These are phyloP conservation scores for Citrus mangshanensis DNA, from an alignment of 345 rosid species.

Conservation along the genomic window DNA sequence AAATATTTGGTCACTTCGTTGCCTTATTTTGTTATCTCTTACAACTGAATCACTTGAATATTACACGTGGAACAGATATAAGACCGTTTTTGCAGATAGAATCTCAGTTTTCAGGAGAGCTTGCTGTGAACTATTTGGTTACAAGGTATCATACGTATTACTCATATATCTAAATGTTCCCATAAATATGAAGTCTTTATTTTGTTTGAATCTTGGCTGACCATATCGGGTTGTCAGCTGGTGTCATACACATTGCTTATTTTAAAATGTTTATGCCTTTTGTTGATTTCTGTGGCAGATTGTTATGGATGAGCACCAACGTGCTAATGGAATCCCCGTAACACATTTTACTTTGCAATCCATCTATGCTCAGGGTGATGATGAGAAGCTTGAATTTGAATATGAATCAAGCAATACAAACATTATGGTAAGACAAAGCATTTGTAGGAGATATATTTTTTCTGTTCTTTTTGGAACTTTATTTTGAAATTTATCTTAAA, in stretches of 20 bases:
- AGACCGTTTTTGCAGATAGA: conserved; percentile 95
- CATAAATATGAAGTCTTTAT: not conserved
- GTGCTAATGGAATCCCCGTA: conserved; percentile 87
- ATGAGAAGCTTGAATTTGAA: conserved; percentile 89
- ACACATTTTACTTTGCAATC: conserved; percentile 86
- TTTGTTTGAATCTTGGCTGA: conserved; percentile 6
- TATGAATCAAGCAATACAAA: conserved; percentile 86
- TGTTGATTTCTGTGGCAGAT: conserved; percentile 45
- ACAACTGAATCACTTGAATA: conserved; percentile 18
- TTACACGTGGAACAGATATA: conserved; percentile 63
- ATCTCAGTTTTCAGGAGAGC: conserved; percentile 97
- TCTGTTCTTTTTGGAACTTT: not conserved
- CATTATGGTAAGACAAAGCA: conserved; percentile 54
- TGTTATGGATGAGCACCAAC: conserved; percentile 95
- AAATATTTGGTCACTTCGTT: not conserved
- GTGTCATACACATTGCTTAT: no score
- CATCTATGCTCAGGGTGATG: conserved; percentile 76
- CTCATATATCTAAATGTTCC: not conserved
- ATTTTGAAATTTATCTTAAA: not conserved
- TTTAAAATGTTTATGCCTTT: not conserved
- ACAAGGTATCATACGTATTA: conserved; percentile 61
- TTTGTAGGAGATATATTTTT: no score
- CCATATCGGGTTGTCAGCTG: not conserved
- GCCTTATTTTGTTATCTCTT: conserved; percentile 12
- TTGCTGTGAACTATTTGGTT: conserved; percentile 96